These are phyloP conservation scores for Candida tetrigidarum DNA, from an alignment of 1,139 yeast species.

Conservation along the genomic window DNA sequence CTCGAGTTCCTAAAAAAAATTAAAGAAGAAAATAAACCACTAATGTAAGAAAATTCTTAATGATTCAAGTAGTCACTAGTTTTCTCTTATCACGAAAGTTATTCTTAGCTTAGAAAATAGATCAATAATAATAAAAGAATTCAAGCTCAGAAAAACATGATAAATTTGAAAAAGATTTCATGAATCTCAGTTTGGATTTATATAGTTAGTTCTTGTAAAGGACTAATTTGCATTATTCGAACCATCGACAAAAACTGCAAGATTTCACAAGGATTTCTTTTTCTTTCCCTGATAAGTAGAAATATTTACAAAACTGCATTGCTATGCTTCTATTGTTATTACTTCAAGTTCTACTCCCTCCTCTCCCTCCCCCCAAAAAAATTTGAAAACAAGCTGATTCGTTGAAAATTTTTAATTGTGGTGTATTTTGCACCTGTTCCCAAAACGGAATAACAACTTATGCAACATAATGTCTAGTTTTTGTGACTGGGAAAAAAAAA, in stretches of 20 bases:
- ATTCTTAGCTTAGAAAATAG: background rate
- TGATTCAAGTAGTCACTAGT: background rate
- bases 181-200: conserved; percentile 6
- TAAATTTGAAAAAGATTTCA: conserved; percentile 1
- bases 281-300: conserved; percentile 5
- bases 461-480: background rate
- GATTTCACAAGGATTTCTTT: conserved; percentile 3
- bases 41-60: background rate
- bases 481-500: background rate
- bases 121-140: background rate
- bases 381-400: background rate
- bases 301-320: conserved; percentile 5
- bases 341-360: background rate
- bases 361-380: background rate
- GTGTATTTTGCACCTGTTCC: background rate
- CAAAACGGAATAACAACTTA: background rate
- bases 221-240: background rate
- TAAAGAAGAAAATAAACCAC: background rate
- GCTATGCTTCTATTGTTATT: conserved; percentile 4
- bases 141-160: background rate
- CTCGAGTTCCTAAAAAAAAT: background rate
- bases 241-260: conserved; percentile 2
- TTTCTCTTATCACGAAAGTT: background rate
- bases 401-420: background rate
- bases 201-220: conserved; percentile 4